Base-by-base conservation (phyloP, 805 yeast genomes). In the Saturnispora dispora region DNA sequence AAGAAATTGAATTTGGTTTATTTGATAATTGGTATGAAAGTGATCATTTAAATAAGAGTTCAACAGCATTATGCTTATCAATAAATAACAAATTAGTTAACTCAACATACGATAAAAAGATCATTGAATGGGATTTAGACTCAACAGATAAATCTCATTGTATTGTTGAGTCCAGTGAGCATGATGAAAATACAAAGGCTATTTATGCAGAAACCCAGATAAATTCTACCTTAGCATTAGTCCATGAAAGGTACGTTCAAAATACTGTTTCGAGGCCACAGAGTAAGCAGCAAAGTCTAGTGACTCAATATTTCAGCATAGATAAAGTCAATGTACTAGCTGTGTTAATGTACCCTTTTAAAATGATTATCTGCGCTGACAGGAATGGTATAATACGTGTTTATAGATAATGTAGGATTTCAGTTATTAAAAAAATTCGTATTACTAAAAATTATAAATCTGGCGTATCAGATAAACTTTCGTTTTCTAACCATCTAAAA, bases 281-380 rank as follows among this genome's bases (percentile, higher is more conserved):
- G 42, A 50, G 36, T 50, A 45, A 25, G 32, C 54, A 39, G 48
- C 18, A 13, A 23, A 13, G 9, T 13, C 30, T 11, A 15, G 11
- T 18, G 33, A 41, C 13, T 10, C 40, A n/a, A 5, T 22, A 9
- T 41, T n/a, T 43, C 7, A 45, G 49, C 4, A 22, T 20, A 13
- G 59, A 56, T 30, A 44, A 36, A 13, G 47, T 56, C 2, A 50
- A 40, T 5, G 47, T 46, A 5, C 17, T 57, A 4, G 32, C 48
- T 11, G 22, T 45, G 17, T 4, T 53, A 5, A n/a, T 13, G 3
- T 10, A 28, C 4, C 60, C 60, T 6, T 55, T 57, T 43, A 78
- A 76, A 40, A 75, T 85, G 79, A 62, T 85, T 2, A 67, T 86
- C 3, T 72, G 85, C 2, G 88, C 70, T 2, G 95, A 86, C 57